Base-by-base conservation (phyloP, 2,329 filamentous ascomycete genomes). In the Penicillium occitanis region DNA sequence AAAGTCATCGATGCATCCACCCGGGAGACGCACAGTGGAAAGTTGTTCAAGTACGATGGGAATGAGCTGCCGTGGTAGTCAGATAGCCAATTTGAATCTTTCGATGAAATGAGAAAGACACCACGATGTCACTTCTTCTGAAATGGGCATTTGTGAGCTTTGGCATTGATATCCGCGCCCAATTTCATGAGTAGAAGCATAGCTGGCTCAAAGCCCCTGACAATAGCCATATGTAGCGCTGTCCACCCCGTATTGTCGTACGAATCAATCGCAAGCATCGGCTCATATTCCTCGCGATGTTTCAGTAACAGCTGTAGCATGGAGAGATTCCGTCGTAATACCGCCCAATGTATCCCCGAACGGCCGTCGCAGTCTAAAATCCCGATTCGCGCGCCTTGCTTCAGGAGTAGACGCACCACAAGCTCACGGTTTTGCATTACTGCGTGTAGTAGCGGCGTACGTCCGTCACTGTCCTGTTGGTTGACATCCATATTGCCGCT, bases 191-290 rank as follows among this genome's bases (percentile, higher is more conserved):
- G 67, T 6, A 70, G 50, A 17, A 64, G 42, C 37, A 74, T 70
- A 40, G 71, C 68, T 14, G 68, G 64, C 62, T 70, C 69, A 40
- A 70, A 66, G 10, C 68, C 71, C 25, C 67, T 67, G 33, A 71
- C 69, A 13, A 71, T 65, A 19, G 73, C 72, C 61, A 71, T 70
- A 66, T 74, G 72, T 25, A 74, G 64, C 35, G 73, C 64, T 6
- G 72, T 74, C 65, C 69, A 71, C 0, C 71, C 71, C 5, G 64
- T 7, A 19, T 46, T 64, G 37, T 69, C 64, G 46, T 64, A 64
- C 1, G 8, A 10, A 42, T 64, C 63, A 13, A 64, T 60, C 33
- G 19, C 30, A 48, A 64, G 19, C 61, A 22, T 60, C 46, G 67
- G 44, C 44, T 48, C 44, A 22, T 48, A 48, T 22, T 48, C n/a